Base-by-base conservation (phyloP, 495 filamentous ascomycete genomes). In the Cryomyces minteri region DNA sequence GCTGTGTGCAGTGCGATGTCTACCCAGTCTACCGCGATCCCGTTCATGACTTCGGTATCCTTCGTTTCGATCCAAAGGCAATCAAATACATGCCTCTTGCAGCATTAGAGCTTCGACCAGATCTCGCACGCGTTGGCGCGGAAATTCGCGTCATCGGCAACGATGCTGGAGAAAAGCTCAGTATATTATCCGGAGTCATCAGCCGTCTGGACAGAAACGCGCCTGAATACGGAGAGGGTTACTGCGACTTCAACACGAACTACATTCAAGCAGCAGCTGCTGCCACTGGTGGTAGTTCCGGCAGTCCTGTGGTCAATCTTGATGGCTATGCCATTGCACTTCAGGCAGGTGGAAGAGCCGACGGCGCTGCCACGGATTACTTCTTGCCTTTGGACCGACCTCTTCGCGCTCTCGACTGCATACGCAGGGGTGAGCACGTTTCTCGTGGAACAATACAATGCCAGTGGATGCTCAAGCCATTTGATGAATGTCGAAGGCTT, bases 181-280 rank as follows among this genome's bases (percentile, higher is more conserved):
- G 86, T 64, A 99, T 99, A 55, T 68, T 96, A 33, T 96, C 92
- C 9, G 90, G 90, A 50, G 88, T 99, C 30, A 99, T 99, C 57
- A 93, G 85, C 68, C 74, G 90, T 47, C 66, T 96, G 47, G 90
- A 99, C 54, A 73, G 90, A 43, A 99, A 99, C 62, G 90, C 90
- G 5, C 90, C 90, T 5, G 90, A 99, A 54, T 99, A 99, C 53
- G 88, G 90, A 33, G 90, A 96, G 49, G 90, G 90, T 2, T 99
- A 99, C 62, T 88, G 88, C 61, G 90, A 99, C 57, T 99, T 99
- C 69, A 99, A 98, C 58, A 98, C 90, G 32, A 95, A 94, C 61
- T 99, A 99, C 62, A 96, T 96, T 50, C 90, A 99, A 68, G 90
- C 90, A 48, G 92, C 88, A 10, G 90, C 90, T 30, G 88, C 90